Evolutionary conservation across 257 asterid genomes (phyloP).

Genomic region (Ligustrum vulgare): DNA sequence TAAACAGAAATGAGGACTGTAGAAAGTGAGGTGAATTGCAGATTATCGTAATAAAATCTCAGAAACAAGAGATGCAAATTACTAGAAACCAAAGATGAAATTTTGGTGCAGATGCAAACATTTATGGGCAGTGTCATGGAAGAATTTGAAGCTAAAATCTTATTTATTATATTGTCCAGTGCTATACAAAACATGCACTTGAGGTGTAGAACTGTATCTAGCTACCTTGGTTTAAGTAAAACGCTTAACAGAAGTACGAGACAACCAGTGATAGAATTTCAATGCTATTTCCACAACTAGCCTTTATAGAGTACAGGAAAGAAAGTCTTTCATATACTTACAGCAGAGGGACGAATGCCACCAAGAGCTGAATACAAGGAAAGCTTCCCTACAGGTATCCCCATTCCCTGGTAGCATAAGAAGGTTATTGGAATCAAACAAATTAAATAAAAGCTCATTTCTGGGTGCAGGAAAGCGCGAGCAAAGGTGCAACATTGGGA

Average conservation of each 20-base stretch:
- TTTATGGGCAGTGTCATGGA: not conserved
- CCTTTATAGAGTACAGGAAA: conserved; percentile 13
- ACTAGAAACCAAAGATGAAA: not conserved
- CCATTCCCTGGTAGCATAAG: conserved; percentile 79
- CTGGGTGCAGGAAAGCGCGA: not conserved
- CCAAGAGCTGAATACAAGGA: conserved; percentile 93
- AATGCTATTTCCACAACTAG: not conserved
- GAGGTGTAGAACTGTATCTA: not conserved
- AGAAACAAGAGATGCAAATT: not conserved
- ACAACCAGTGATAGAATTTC: not conserved
- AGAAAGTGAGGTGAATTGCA: not conserved
- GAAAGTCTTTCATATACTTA: conserved; percentile 32
- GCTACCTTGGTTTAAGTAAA: not conserved
- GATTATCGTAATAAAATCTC: not conserved
- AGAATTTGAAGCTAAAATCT: not conserved
- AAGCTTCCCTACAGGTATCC: conserved; percentile 92
- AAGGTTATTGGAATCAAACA: conserved; percentile 23
- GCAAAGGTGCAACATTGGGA: not conserved
- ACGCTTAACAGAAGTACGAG: not conserved
- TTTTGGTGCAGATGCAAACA: not conserved
- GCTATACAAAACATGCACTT: too few species aligned
- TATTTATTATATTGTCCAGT: not conserved
- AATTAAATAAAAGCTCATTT: conserved; percentile 3
- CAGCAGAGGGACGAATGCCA: conserved; percentile 91
- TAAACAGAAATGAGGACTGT: not conserved